Base-by-base conservation (phyloP, 192 early-diverging fungal species). In the Helicostylum pulchrum region DNA sequence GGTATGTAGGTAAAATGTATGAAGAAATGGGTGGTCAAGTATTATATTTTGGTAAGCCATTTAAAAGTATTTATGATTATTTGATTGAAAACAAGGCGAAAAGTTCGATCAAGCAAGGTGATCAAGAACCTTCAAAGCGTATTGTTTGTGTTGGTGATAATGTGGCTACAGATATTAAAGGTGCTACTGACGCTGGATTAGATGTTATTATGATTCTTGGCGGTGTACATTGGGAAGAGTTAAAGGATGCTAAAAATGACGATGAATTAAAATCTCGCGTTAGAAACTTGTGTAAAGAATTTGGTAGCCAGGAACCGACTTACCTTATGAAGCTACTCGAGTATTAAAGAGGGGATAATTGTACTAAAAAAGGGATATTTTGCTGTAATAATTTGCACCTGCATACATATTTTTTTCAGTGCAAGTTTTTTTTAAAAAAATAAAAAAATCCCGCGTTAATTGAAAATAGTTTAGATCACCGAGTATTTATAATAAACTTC, bases 1-100 rank as follows among this genome's bases (percentile, higher is more conserved):
- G 72, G 0, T 73, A 64, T 30, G 32, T 73, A 1, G 72, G 59
- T 17, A 17, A 63, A 44, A 32, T 67, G 61, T 73, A 73, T 34
- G 66, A 67, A 11, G 47, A 34, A 17, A 52, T 67, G 49, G 72
- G 72, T 6, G 72, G 72, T 11, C 36, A 20, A 17, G 72, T 73
- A 10, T 32, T 73, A 2, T 67, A 67, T 43, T 73, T 73, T 67
- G 72, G 72, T 44, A 73, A 73, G 20, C 72, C 72, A 4, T 64
- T 49, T 39, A 36, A 42, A 15, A 70, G 68, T 42, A 67, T 73
- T 26, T 73, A 73, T 43, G 36, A 62, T 10, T 67, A 56, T 36
- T 20, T 73, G 14, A 4, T 64, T 6, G 32, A 55, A 21, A 53
- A 64, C 51, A 53, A 52, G 14, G 30, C 61, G 17, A 47, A 17